Evolutionary conservation across 192 early-diverging fungal species (phyloP), one percentile per base, ranked within the genome.

Genomic region (Coemansia furcata): DNA sequence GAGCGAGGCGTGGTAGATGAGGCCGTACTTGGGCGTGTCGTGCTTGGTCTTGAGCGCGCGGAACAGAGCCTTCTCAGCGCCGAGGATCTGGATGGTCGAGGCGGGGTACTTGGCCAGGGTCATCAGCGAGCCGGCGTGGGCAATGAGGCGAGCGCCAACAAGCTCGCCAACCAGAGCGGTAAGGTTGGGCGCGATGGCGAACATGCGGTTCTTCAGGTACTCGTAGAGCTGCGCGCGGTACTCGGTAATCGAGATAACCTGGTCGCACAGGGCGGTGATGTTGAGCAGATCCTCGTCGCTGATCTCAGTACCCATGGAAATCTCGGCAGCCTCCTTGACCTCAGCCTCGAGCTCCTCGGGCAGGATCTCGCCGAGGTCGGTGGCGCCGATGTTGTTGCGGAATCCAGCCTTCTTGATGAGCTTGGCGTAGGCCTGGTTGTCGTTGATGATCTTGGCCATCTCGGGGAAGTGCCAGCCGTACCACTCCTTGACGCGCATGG

Each of bases 61-160:
- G 92, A 99, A 99, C 32, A 99, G 89, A n/a, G 98, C 98, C 90
- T 99, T 99, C 85, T 99, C 98, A 38, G 98, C 98, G 81, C 98
- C 98, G 19, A 99, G 89, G 65, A 99, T 98, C 86, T 99, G 98
- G 66, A 99, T 92, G 61, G 98, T 99, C 49, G 92, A 94, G 58
- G 97, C 97, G 33, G 98, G 98, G 81, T 94, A 91, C 87, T 99
- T 99, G 78, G 94, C 91, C 71, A 99, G 85, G 77, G 95, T 99
- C 85, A 95, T 95, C 76, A 98, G 83, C 36, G 91, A 92, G 67
- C 98, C 98, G 49, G 97, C 96, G 74, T 98, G 98, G 40, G 95
- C 85, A 81, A 99, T 98, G 73, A 99, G 86, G 70, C 97, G 90
- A 55, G 98, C 98, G 72, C 96, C 96, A 65, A 99, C 94, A 68